Percentiles rank a stretch among this genome's conserved stretches.
These are phyloP conservation scores for Bacterosira constricta DNA, from an alignment of 108 stramenopile species.

Conservation along the genomic window DNA sequence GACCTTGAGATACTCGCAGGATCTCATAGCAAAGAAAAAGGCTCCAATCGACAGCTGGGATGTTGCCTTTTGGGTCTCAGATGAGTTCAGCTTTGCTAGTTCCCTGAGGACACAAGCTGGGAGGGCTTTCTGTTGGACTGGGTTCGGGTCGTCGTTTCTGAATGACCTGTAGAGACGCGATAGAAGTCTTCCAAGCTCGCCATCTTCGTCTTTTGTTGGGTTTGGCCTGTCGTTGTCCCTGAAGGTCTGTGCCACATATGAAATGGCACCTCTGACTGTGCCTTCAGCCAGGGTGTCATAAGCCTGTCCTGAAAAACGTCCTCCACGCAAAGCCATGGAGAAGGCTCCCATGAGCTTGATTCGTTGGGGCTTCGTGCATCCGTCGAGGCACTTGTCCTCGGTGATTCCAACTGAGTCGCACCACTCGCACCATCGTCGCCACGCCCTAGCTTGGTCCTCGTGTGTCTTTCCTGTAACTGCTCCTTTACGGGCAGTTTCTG, in stretches of 20 bases:
- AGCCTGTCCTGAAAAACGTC: neutral
- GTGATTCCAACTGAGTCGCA: neutral
- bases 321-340: neutral
- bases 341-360: neutral
- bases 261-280: conserved; percentile 27
- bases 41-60: neutral
- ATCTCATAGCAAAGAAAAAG: conserved; percentile 17
- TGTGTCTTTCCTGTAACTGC: neutral
- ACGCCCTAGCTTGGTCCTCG: neutral
- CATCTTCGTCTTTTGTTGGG: conserved; percentile 26
- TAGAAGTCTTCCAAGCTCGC: conserved; percentile 35
- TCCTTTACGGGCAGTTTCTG: neutral
- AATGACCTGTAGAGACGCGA: conserved; percentile 9
- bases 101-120: neutral
- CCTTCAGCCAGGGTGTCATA: conserved; percentile 9
- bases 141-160: conserved; percentile 8
- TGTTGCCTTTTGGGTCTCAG: neutral
- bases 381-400: neutral
- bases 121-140: conserved; percentile 17
- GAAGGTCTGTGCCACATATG: conserved; percentile 25
- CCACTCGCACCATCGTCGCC: neutral
- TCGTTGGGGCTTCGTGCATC: neutral
- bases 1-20: conserved; percentile 31
- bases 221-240: conserved; percentile 7
- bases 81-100: neutral